phyloP scores from a whole-genome alignment of 495 filamentous ascomycete species.

The Symbiotaphrina buchneri region DNA sequence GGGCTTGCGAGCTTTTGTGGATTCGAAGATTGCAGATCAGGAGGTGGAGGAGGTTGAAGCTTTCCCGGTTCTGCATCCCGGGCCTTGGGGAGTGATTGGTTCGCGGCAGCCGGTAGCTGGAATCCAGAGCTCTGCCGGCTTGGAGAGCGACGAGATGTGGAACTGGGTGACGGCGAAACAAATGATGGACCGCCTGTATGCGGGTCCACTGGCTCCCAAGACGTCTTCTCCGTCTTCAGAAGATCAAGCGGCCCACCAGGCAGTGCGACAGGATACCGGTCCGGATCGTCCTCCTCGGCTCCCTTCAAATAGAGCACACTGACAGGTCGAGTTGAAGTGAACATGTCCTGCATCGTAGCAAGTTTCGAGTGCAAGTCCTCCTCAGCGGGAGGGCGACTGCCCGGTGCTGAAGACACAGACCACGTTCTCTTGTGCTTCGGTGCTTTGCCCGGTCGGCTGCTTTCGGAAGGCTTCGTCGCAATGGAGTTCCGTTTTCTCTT shows the following conservation, averaged over 20 bases:
- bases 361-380: constrained; percentile 81
- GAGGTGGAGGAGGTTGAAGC: constrained; percentile 24
- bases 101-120: constrained; percentile 21
- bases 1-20: constrained; percentile 17
- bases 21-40: constrained; percentile 16
- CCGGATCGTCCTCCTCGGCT: constrained; percentile 71
- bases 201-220: constrained; percentile 22
- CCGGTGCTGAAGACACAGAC: constrained; percentile 73
- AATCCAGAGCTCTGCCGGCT: constrained; percentile 9
- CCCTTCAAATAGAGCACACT: constrained; percentile 72
- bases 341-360: constrained; percentile 79
- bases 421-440: constrained; percentile 84
- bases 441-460: constrained; percentile 45
- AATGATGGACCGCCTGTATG: constrained; percentile 23
- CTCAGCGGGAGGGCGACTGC: constrained; percentile 41
- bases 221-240: constrained; percentile 25
- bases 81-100: constrained; percentile 11
- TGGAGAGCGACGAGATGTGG: constrained; percentile 22
- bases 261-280: constrained; percentile 60
- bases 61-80: constrained; percentile 31
- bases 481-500: constrained; percentile 62
- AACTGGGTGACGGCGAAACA: constrained; percentile 51
- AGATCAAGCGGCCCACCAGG: constrained; percentile 41
- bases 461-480: constrained; percentile 21
- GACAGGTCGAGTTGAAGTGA: constrained; percentile 68